Percentiles rank a stretch among this genome's conserved stretches.
Evolutionary conservation across 306 rosid genomes (phyloP).

Genomic region (Cucurbita argyrosperma): DNA sequence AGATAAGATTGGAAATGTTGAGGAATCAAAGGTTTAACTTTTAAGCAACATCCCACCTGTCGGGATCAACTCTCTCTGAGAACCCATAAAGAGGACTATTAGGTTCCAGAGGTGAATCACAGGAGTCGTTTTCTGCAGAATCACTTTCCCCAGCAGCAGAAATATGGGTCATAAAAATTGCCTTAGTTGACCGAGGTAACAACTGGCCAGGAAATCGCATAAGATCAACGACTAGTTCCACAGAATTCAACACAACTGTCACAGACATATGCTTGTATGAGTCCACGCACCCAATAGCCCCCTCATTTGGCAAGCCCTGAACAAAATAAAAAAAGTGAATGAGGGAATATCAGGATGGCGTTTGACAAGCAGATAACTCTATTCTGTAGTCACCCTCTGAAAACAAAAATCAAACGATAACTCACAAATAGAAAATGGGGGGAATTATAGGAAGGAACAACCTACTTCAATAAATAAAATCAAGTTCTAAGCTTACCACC

Average conservation of each 20-base stretch:
- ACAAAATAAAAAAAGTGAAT: slow-evolving; percentile 9
- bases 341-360: slow-evolving; percentile 2
- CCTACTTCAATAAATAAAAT: slow-evolving; percentile 11
- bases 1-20: neutral
- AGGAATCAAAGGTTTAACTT: neutral
- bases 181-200: slow-evolving; percentile 66
- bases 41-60: slow-evolving; percentile 21
- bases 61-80: slow-evolving; percentile 65
- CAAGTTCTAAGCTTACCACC: slow-evolving; percentile 54
- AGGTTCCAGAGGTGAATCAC: slow-evolving; percentile 98
- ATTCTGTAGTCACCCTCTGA: neutral
- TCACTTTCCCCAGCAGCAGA: slow-evolving; percentile 98
- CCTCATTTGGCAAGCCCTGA: slow-evolving; percentile 89
- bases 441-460: neutral
- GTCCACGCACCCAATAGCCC: slow-evolving; percentile 59
- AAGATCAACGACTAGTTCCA: slow-evolving; percentile 83
- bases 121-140: slow-evolving; percentile 98
- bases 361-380: neutral
- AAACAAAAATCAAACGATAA: neutral
- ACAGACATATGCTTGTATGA: slow-evolving; percentile 87
- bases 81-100: slow-evolving; percentile 92
- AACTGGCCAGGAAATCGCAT: slow-evolving; percentile 95
- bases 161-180: slow-evolving; percentile 79
- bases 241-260: slow-evolving; percentile 63
- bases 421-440: neutral